Percentiles rank a stretch among this genome's conserved stretches.
Evolutionary conservation across 2,329 filamentous ascomycete genomes (phyloP).

Genomic region (Exophiala mesophila): DNA sequence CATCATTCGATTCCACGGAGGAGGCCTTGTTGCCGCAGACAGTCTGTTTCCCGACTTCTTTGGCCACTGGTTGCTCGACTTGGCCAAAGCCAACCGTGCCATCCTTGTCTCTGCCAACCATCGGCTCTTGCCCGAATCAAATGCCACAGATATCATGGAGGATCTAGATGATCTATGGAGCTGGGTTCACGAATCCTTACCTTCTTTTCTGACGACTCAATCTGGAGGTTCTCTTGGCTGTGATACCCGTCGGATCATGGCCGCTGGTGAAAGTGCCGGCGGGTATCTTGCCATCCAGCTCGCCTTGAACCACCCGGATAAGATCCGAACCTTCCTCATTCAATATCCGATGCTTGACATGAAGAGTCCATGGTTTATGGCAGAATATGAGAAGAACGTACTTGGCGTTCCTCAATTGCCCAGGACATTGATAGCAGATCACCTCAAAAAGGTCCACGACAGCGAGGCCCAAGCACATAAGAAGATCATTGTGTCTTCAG

Average conservation of each 20-base stretch:
- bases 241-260: constrained; percentile 29
- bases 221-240: constrained; percentile 8
- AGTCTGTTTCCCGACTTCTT: constrained; percentile 30
- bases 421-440: constrained; percentile 24
- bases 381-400: constrained; percentile 12
- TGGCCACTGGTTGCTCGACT: constrained; percentile 35
- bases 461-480: neutral
- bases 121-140: constrained; percentile 49
- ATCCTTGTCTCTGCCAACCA: constrained; percentile 48
- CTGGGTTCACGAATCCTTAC: constrained; percentile 37
- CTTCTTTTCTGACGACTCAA: constrained; percentile 12
- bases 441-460: constrained; percentile 31
- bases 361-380: constrained; percentile 19
- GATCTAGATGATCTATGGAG: constrained; percentile 47
- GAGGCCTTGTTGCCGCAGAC: constrained; percentile 37
- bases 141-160: constrained; percentile 42
- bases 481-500: neutral
- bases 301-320: constrained; percentile 27
- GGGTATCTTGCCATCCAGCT: constrained; percentile 30
- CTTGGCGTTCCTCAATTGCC: constrained; percentile 17
- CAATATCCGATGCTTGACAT: constrained; percentile 34
- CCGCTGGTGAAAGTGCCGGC: constrained; percentile 31
- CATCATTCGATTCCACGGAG: constrained; percentile 43
- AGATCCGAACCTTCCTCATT: constrained; percentile 31
- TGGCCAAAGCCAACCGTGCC: constrained; percentile 37